Base-by-base conservation (phyloP, 805 yeast genomes). In the Debaryomyces castellii region DNA sequence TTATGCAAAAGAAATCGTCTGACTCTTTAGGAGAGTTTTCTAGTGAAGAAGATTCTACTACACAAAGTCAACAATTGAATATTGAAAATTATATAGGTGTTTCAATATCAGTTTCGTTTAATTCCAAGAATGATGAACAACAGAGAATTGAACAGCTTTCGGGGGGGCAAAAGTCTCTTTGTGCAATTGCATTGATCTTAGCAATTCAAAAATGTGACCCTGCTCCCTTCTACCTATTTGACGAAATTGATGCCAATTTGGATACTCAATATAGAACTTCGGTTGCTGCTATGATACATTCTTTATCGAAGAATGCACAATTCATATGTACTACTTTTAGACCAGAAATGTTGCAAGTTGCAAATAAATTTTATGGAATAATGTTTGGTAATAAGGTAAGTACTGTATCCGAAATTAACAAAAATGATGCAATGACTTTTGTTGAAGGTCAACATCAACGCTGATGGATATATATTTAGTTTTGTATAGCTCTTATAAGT, bases 181-280 rank as follows among this genome's bases (percentile, higher is more conserved):
- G 98, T 72, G 98, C 99, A 0, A 82, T 94, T 54, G 91, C 98
- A 0, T 76, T 94, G 41, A 91, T 94, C 52, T 75, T 94, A 47
- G 97, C 99, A 3, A 89, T 92, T 48, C 99, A 94, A 69, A 82
- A 80, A 59, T 89, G 95, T 52, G 98, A 94, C 55, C 98, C 98
- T 9, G 97, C 97, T 7, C 97, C 98, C 40, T 94, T 94, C 63
- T 94, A 94, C 61, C 67, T 94, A 39, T 92, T 94, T 64, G 99
- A 94, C 66, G 99, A 94, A 69, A 86, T 94, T 48, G 99, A 94
- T 68, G 97, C 98, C 4, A 94, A 92, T 55, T 73, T 94, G 51
- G 99, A 94, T 66, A 81, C 96, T 2, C 96, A 88, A 58, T 92
- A 91, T 60, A 78, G 99, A 57, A 78, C 87, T 0, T 81, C 96